These are phyloP conservation scores for Trichocomaceae sp. DNA, from an alignment of 2,329 filamentous ascomycete species.

Conservation along the genomic window DNA sequence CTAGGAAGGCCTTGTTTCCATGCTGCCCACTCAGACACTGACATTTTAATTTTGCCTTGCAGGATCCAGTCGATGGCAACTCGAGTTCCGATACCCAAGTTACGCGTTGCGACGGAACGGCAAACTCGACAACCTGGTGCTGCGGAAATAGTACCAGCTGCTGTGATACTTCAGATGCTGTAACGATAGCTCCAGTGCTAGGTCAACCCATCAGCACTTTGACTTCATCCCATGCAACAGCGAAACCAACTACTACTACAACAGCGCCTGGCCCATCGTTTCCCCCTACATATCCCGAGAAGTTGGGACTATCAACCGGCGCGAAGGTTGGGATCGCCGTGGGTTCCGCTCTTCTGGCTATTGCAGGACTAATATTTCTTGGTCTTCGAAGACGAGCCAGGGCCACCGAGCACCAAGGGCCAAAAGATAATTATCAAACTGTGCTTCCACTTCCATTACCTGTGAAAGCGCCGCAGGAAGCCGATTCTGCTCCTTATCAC, in stretches of 20 bases:
- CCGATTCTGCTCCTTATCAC: background rate
- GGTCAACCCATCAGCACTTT: background rate
- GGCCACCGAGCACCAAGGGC: background rate
- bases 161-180: background rate
- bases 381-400: background rate
- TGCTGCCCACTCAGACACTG: background rate
- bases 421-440: background rate
- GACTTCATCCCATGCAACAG: background rate
- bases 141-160: background rate
- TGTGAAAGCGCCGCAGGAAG: background rate
- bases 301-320: background rate
- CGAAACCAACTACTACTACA: background rate
- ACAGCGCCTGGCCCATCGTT: too few species aligned
- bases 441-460: background rate
- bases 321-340: background rate
- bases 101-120: background rate
- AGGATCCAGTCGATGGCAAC: background rate
- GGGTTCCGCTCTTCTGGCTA: background rate
- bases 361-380: background rate
- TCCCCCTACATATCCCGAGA: background rate
- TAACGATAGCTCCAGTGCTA: background rate
- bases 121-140: background rate
- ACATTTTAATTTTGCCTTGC: background rate
- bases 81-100: background rate
- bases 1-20: too few species aligned